These are phyloP conservation scores for Typha latifolia DNA, from an alignment of 176 grass and related monocot genomes.

Conservation along the genomic window DNA sequence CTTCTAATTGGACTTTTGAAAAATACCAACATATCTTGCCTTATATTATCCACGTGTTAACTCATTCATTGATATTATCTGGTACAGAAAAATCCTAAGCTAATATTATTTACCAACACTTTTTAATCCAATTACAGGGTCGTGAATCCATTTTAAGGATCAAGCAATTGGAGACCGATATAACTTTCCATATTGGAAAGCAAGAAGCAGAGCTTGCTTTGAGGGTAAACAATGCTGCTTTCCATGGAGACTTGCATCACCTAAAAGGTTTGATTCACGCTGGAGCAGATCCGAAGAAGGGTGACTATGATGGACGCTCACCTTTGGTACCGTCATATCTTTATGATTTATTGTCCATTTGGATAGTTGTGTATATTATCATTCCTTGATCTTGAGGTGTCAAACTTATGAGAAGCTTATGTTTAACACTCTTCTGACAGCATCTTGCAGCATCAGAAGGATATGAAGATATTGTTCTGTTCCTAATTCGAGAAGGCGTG, in stretches of 20 bases:
- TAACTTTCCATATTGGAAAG: constrained; percentile 86
- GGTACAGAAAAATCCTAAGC: neutral
- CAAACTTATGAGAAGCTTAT: neutral
- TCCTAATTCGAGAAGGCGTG: constrained; percentile 64
- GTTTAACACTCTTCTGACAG: constrained; percentile 27
- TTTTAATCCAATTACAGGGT: constrained; percentile 27
- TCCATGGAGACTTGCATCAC: constrained; percentile 67
- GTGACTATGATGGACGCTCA: constrained; percentile 80
- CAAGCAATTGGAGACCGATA: constrained; percentile 76
- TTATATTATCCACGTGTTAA: no score
- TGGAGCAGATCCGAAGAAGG: constrained; percentile 80
- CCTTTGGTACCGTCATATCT: constrained; percentile 49
- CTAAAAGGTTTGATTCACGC: constrained; percentile 68
- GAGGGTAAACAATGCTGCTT: constrained; percentile 70
- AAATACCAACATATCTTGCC: no score
- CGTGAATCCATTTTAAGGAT: constrained; percentile 45
- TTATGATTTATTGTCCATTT: neutral
- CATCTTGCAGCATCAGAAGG: constrained; percentile 80
- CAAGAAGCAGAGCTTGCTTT: constrained; percentile 84
- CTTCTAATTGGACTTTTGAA: neutral
- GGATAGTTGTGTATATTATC: no score
- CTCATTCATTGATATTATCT: no score
- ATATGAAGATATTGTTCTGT: constrained; percentile 62
- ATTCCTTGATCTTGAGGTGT: no score
- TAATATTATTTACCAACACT: constrained; percentile 1